Evolutionary conservation across 139 green algal genomes (phyloP).

Genomic region (Micractinium conductrix): DNA sequence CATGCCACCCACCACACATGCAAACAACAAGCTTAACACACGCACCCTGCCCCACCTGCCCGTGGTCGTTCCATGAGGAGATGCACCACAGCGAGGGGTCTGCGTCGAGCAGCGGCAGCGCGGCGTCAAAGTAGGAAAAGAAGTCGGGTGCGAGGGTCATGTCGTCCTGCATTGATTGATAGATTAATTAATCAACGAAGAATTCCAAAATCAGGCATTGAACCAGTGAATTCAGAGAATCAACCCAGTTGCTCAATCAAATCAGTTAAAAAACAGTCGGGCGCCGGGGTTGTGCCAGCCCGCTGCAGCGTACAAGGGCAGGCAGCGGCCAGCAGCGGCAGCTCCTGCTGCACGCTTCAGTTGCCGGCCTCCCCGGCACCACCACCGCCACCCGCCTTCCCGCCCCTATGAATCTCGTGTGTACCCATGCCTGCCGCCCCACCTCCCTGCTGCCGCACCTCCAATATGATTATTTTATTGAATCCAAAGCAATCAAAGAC

Average conservation of each 20-base stretch:
- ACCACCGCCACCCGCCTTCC: too few relatives aligned
- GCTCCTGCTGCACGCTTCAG: background rate
- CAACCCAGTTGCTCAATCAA: too few relatives aligned
- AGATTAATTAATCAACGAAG: background rate
- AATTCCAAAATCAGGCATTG: too few relatives aligned
- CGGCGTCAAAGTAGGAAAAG: conserved; percentile 61
- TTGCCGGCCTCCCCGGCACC: too few relatives aligned
- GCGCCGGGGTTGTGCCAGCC: too few relatives aligned
- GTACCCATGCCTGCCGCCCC: too few relatives aligned
- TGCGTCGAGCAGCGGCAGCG: conserved; percentile 42
- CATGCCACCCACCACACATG: background rate
- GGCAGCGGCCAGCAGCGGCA: background rate
- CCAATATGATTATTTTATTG: conserved; percentile 56
- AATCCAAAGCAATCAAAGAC: conserved; percentile 65
- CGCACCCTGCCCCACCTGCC: conserved; percentile 27
- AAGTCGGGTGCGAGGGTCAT: conserved; percentile 66
- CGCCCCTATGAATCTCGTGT: too few relatives aligned
- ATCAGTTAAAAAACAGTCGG: too few relatives aligned
- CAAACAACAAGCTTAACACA: too few relatives aligned
- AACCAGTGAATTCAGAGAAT: background rate
- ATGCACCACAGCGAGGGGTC: conserved; percentile 51
- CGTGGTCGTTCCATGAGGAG: conserved; percentile 72
- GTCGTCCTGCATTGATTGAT: conserved; percentile 62
- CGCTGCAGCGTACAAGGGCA: too few relatives aligned
- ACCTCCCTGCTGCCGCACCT: conserved; percentile 39